These are phyloP conservation scores for Arabidopsis thaliana DNA, from an alignment of 345 rosid genomes.

Conservation along the genomic window TAIR10.1 NC_003070.9:3693501-3694000, in stretches of 20 bases:
- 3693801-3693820: neutral
- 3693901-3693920: constrained; percentile 6
- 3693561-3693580: constrained; percentile 4
- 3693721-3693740: constrained; percentile 39
- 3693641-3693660: constrained; percentile 42
- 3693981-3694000: neutral
- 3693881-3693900: neutral
- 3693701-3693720: constrained; percentile 3
- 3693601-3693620: neutral
- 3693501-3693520: constrained; percentile 45
- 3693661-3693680: constrained; percentile 19
- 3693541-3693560: neutral
- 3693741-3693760: constrained; percentile 18
- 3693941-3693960: constrained; percentile 6
- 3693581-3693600: neutral
- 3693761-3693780: constrained; percentile 11
- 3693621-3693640: constrained; percentile 32
- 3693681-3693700: constrained; percentile 23
- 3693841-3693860: neutral
- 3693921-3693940: neutral
- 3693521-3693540: neutral
- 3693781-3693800: constrained; percentile 21
- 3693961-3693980: neutral
- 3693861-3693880: constrained; percentile 11
- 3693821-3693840: neutral